Conservation (phyloP, 1,284 basidiomycete species). For the Xerocomus tenax region DNA sequence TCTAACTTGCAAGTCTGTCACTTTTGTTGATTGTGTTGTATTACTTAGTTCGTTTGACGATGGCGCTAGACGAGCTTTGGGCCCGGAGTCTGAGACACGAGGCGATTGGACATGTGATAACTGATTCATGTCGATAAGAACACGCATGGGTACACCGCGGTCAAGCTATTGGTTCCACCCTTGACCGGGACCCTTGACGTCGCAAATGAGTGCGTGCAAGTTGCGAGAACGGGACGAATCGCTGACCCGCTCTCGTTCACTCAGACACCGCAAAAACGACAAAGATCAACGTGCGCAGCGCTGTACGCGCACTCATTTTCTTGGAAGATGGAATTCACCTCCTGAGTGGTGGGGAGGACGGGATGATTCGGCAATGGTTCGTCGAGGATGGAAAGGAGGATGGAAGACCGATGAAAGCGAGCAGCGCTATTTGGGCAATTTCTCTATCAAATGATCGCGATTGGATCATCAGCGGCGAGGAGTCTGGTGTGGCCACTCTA, state of each 20-base stretch:
- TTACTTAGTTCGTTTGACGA: background rate
- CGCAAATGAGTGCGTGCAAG: background rate
- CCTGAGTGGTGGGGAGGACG: background rate
- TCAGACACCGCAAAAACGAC: background rate
- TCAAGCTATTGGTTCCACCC: background rate
- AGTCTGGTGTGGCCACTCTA: background rate
- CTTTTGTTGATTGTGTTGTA: background rate
- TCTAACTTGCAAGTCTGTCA: background rate
- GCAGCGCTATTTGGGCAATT: background rate
- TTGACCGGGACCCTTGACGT: no score
- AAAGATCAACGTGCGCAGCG: background rate
- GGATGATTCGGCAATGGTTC: background rate
- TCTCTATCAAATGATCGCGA: constrained; percentile 5
- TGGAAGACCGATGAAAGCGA: background rate
- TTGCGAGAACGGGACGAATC: background rate
- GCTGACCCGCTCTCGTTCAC: background rate
- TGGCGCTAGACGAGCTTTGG: background rate
- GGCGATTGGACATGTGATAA: background rate
- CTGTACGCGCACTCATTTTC: background rate
- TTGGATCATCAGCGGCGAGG: constrained; percentile 3
- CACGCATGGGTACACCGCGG: background rate
- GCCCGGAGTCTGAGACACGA: background rate
- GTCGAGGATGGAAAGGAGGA: background rate
- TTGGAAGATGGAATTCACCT: background rate
- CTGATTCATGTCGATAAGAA: background rate